phyloP scores from a whole-genome alignment of 805 yeast genomes.

The Teunomyces panamensis region DNA sequence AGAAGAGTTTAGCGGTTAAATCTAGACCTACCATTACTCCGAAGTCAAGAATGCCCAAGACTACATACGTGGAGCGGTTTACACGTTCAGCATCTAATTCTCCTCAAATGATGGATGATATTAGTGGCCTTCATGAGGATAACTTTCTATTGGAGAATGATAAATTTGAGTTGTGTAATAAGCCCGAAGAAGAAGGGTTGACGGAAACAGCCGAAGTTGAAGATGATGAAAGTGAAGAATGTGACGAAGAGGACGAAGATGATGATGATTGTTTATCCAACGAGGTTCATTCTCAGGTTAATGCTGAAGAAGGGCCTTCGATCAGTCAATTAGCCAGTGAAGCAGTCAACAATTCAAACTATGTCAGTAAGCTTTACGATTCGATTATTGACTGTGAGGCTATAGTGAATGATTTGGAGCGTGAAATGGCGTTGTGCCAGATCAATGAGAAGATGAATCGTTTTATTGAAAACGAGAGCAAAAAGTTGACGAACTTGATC shows the following conservation, averaged over 20 bases:
- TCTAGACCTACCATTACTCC: constrained; percentile 34
- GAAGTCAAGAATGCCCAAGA: constrained; percentile 26
- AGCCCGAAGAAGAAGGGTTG: constrained; percentile 18
- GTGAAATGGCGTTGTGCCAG: constrained; percentile 32
- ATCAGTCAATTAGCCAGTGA: neutral
- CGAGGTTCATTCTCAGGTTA: constrained; percentile 4
- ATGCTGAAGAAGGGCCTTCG: neutral
- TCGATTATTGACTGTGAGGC: constrained; percentile 34
- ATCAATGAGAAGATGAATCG: constrained; percentile 32
- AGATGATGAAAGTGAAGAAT: constrained; percentile 24
- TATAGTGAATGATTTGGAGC: constrained; percentile 28
- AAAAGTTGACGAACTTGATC: constrained; percentile 27
- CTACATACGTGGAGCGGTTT: constrained; percentile 20
- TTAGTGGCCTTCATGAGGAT: constrained; percentile 29
- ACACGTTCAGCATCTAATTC: constrained; percentile 37
- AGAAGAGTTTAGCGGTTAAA: constrained; percentile 26
- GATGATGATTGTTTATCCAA: constrained; percentile 13
- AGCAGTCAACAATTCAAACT: constrained; percentile 9
- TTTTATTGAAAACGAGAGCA: constrained; percentile 31
- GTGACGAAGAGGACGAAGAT: constrained; percentile 26
- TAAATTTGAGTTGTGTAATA: constrained; percentile 29
- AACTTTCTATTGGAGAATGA: constrained; percentile 31
- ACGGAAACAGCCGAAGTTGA: constrained; percentile 17
- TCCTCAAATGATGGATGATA: constrained; percentile 37
- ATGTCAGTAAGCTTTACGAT: constrained; percentile 29